Percentiles rank a stretch among this genome's conserved stretches.
phyloP scores from a whole-genome alignment of 805 yeast genomes.

The Cyberlindnera maritima region DNA sequence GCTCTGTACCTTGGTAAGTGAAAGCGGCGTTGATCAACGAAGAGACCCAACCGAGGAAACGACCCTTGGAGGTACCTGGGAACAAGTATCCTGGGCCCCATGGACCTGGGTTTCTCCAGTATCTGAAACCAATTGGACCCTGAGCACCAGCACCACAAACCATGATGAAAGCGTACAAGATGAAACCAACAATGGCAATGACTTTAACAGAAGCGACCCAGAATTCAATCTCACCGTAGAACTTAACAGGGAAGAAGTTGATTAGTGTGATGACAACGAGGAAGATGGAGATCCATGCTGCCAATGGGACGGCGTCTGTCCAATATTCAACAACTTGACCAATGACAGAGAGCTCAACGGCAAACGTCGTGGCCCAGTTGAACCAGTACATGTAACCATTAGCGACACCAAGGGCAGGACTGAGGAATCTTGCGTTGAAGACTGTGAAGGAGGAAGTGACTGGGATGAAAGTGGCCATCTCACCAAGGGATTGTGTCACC shows the following conservation, averaged over 20 bases:
- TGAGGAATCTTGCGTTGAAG: constrained; percentile 62
- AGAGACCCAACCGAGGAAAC: constrained; percentile 68
- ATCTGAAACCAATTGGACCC: constrained; percentile 76
- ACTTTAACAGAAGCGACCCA: constrained; percentile 72
- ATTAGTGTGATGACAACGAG: constrained; percentile 52
- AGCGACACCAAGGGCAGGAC: constrained; percentile 70
- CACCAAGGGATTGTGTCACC: constrained; percentile 72
- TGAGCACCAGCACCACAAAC: constrained; percentile 70
- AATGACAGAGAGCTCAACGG: constrained; percentile 69
- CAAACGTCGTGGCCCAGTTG: constrained; percentile 75
- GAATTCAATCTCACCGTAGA: constrained; percentile 73
- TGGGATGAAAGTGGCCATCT: constrained; percentile 79
- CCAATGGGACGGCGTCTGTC: constrained; percentile 67
- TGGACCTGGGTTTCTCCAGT: constrained; percentile 79
- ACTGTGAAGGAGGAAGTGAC: constrained; percentile 65
- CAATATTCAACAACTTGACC: constrained; percentile 65
- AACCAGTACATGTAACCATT: constrained; percentile 76
- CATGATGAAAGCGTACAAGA: constrained; percentile 64
- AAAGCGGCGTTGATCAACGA: constrained; percentile 72
- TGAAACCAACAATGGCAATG: constrained; percentile 65
- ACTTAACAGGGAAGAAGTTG: constrained; percentile 66
- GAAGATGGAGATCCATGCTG: constrained; percentile 71
- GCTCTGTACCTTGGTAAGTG: constrained; percentile 78
- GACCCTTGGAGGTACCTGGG: constrained; percentile 45
- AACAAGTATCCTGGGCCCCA: constrained; percentile 66